These are phyloP conservation scores for Thecaphora frezii DNA, from an alignment of 1,284 basidiomycete genomes.

Conservation along the genomic window DNA sequence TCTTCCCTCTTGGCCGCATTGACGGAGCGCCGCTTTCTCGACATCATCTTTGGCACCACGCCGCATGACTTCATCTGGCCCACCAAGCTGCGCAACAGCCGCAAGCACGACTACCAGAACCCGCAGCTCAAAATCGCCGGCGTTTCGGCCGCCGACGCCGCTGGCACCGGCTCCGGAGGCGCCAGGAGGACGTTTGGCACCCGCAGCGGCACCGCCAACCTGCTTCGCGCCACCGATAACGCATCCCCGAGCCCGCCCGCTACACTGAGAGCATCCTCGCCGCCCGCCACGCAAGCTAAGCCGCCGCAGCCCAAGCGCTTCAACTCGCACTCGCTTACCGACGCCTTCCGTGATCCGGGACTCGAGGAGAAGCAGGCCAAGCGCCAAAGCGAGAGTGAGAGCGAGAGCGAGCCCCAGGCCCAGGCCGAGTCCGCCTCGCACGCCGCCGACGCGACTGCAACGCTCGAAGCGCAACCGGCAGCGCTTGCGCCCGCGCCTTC, in stretches of 20 bases:
- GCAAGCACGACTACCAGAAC: slow-evolving; percentile 55
- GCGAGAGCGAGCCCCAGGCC: neutral
- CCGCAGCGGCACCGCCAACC: slow-evolving; percentile 15
- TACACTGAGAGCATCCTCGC: no score
- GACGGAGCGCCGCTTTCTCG: slow-evolving; percentile 46
- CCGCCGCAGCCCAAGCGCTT: slow-evolving; percentile 17
- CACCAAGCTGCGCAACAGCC: slow-evolving; percentile 40
- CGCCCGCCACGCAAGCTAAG: neutral
- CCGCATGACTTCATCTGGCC: slow-evolving; percentile 45
- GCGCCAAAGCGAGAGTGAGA: no score
- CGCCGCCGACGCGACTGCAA: slow-evolving; percentile 17
- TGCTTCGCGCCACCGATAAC: slow-evolving; percentile 7
- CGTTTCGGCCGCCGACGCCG: slow-evolving; percentile 39
- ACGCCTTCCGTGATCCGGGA: slow-evolving; percentile 27
- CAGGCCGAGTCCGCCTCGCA: neutral
- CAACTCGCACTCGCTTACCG: slow-evolving; percentile 34
- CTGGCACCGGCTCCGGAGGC: slow-evolving; percentile 45
- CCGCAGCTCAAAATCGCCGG: slow-evolving; percentile 44
- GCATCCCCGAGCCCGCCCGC: neutral
- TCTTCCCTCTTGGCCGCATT: slow-evolving; percentile 40
- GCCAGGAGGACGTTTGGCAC: slow-evolving; percentile 45
- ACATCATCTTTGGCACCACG: slow-evolving; percentile 45
- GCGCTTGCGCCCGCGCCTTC: neutral
- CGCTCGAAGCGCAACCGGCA: neutral
- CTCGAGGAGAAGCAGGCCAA: neutral